Conservation (phyloP, 257 asterid genomes). For the Echium plantagineum region DNA sequence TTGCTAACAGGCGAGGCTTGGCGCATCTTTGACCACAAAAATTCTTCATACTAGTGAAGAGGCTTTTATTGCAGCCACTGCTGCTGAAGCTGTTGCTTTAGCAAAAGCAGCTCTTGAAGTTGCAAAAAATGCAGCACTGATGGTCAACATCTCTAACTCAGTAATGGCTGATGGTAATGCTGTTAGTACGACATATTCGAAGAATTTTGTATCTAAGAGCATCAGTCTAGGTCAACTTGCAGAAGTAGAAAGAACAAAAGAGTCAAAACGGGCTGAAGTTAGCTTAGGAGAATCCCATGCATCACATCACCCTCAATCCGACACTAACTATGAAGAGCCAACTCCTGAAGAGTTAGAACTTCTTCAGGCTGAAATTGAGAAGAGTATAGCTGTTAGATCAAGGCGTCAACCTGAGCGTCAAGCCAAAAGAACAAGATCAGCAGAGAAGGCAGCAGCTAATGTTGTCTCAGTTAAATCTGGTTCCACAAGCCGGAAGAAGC, state of each 20-base stretch:
- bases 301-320: conserved; percentile 18
- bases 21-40: conserved; percentile 35
- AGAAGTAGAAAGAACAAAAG: conserved; percentile 14
- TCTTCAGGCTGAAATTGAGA: conserved; percentile 42
- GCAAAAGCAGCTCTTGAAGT: conserved; percentile 80
- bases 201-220: conserved; percentile 15
- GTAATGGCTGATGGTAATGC: conserved; percentile 18
- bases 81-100: conserved; percentile 83
- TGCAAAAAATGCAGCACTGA: conserved; percentile 79
- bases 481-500: conserved; percentile 55
- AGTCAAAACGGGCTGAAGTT: conserved; percentile 31
- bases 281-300: conserved; percentile 20
- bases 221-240: conserved; percentile 24
- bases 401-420: conserved; percentile 73
- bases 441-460: conserved; percentile 61
- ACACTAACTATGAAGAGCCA: conserved; percentile 41
- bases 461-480: conserved; percentile 61
- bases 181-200: conserved; percentile 6
- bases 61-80: conserved; percentile 71
- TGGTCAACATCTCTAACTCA: conserved; percentile 27
- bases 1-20: conserved; percentile 38
- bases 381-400: conserved; percentile 61
- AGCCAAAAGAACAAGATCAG: conserved; percentile 62
- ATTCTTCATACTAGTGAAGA: conserved; percentile 54
- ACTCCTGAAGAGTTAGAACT: conserved; percentile 58